Conservation (phyloP, 192 early-diverging fungal genomes). For the Coemansia umbellata region DNA sequence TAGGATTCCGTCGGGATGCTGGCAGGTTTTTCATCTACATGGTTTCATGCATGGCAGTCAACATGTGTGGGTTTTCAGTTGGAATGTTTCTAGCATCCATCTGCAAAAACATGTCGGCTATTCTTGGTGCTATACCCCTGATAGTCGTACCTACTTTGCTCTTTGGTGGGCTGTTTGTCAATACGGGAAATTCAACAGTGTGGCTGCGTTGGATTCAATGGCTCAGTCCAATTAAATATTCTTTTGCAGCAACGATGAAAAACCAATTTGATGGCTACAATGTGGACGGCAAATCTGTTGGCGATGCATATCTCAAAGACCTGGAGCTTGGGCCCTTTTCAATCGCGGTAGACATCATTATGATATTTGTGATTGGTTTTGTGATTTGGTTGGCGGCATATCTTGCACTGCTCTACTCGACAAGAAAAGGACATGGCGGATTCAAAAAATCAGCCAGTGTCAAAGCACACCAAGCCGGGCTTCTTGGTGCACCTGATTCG, state of each 20-base stretch:
- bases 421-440: constrained; percentile 1
- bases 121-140: constrained; percentile 46
- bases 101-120: constrained; percentile 46
- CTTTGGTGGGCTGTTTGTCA: constrained; percentile 60
- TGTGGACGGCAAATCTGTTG: constrained; percentile 30
- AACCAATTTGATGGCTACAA: constrained; percentile 50
- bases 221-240: constrained; percentile 58
- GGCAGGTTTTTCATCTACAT: constrained; percentile 45
- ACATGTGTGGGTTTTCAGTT: constrained; percentile 51
- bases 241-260: constrained; percentile 49
- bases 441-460: not conserved
- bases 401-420: constrained; percentile 26
- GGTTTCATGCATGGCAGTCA: constrained; percentile 26
- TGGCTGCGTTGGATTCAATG: constrained; percentile 55
- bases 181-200: constrained; percentile 53
- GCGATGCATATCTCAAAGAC: constrained; percentile 25
- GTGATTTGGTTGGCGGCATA: constrained; percentile 24
- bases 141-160: constrained; percentile 56
- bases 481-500: constrained; percentile 23
- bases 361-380: constrained; percentile 21
- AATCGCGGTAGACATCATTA: constrained; percentile 35
- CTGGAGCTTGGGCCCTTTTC: constrained; percentile 39
- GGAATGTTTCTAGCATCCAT: constrained; percentile 53
- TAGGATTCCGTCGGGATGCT: constrained; percentile 47
- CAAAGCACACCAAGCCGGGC: constrained; percentile 3